These are phyloP conservation scores for Dendrobium nobile DNA, from an alignment of 106 monocot species.

Conservation along the genomic window DNA sequence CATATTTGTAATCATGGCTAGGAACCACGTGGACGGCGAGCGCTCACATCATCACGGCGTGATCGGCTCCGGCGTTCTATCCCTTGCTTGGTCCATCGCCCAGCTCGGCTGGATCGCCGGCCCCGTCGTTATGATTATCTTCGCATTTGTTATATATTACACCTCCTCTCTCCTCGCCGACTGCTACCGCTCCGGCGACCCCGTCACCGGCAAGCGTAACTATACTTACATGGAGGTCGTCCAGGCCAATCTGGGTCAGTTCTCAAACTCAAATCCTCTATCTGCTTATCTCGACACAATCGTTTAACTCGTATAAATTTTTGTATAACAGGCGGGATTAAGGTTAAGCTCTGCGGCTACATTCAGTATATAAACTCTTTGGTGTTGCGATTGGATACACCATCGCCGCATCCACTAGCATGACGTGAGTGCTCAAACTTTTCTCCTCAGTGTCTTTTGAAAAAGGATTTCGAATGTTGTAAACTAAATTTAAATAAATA, in stretches of 20 bases:
- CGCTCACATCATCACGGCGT: constrained; percentile 73
- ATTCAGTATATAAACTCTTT: constrained; percentile 44
- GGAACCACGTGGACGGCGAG: constrained; percentile 54
- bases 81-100: constrained; percentile 51
- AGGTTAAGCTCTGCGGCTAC: constrained; percentile 37
- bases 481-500: not conserved
- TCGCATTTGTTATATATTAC: constrained; percentile 31
- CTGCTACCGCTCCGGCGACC: constrained; percentile 35
- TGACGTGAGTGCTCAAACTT: constrained; percentile 24
- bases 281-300: not conserved
- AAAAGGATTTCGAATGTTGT: not conserved
- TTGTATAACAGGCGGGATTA: constrained; percentile 21
- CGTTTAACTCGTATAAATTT: not conserved
- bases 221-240: constrained; percentile 50
- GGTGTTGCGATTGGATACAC: constrained; percentile 52
- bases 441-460: not conserved
- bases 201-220: constrained; percentile 30
- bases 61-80: constrained; percentile 58
- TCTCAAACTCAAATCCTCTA: not conserved
- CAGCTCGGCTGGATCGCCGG: constrained; percentile 67
- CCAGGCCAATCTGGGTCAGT: constrained; percentile 28
- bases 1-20: not conserved
- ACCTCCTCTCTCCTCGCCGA: constrained; percentile 32
- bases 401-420: constrained; percentile 57
- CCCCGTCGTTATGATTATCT: constrained; percentile 43